Conservation (phyloP, 176 grass and related monocot genomes). For the Dactylis glomerata region DNA sequence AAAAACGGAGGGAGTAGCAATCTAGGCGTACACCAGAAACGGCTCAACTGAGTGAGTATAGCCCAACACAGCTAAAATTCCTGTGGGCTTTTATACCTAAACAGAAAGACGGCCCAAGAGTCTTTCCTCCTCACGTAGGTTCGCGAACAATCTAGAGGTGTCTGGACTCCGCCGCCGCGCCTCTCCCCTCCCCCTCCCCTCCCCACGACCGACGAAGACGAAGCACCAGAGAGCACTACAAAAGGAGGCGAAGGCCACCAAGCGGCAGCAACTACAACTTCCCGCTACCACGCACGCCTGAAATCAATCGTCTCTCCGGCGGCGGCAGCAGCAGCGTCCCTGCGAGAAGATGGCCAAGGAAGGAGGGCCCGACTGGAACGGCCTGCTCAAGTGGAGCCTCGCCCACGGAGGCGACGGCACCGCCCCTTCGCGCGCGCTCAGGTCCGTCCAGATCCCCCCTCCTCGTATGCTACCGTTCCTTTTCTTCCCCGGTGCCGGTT, state of each 20-base stretch:
- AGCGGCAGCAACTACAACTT: neutral
- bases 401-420: conserved; percentile 78
- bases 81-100: neutral
- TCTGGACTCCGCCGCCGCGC: conserved; percentile 36
- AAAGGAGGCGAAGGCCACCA: neutral
- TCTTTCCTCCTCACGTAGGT: neutral
- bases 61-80: neutral
- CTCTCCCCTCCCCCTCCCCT: neutral
- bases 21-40: too few relatives aligned
- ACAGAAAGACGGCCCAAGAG: neutral
- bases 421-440: conserved; percentile 44
- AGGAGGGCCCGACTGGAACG: conserved; percentile 82
- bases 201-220: conserved; percentile 23
- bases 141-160: conserved; percentile 25
- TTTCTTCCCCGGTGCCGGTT: neutral
- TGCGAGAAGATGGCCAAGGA: conserved; percentile 52
- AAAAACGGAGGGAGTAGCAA: too few relatives aligned
- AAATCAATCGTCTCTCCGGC: neutral
- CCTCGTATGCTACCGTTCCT: neutral
- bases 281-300: neutral
- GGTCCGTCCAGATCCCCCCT: conserved; percentile 24
- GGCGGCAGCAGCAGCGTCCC: neutral
- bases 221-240: neutral
- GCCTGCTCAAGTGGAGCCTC: conserved; percentile 96
- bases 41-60: neutral